A percentile compares a stretch with the other conserved stretches of the same genome.
phyloP scores from a whole-genome alignment of 495 filamentous ascomycete genomes.

The Penicillium samsonianum region DNA sequence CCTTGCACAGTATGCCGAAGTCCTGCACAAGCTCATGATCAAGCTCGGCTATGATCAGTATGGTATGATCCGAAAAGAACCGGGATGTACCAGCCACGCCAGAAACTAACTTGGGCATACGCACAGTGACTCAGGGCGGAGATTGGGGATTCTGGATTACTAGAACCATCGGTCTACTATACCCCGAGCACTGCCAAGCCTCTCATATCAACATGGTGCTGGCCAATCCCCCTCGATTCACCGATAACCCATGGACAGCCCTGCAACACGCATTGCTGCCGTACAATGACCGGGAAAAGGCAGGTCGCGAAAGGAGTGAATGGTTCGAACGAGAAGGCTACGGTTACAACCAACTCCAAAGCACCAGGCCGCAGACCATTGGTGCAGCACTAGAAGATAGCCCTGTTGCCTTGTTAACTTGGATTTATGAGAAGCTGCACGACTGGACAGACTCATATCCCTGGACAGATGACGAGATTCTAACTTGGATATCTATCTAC shows the following conservation, averaged over 20 bases:
- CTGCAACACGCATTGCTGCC: constrained; percentile 28
- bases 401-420: constrained; percentile 62
- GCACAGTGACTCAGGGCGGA: constrained; percentile 60
- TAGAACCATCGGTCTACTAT: constrained; percentile 55
- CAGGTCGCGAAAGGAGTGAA: constrained; percentile 45
- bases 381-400: constrained; percentile 58
- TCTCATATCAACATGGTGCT: constrained; percentile 65
- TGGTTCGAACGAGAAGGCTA: constrained; percentile 56
- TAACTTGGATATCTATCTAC: constrained; percentile 67
- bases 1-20: constrained; percentile 61
- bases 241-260: constrained; percentile 21
- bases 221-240: constrained; percentile 35
- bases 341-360: constrained; percentile 58
- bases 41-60: constrained; percentile 67
- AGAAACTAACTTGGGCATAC: not conserved
- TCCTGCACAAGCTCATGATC: constrained; percentile 66
- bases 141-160: constrained; percentile 69
- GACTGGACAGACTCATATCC: constrained; percentile 66
- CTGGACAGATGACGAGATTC: constrained; percentile 68
- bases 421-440: constrained; percentile 71
- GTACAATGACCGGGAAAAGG: constrained; percentile 35
- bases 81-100: not conserved
- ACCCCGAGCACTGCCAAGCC: constrained; percentile 58
- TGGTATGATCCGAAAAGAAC: constrained; percentile 30
- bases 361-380: constrained; percentile 65